A percentile compares a stretch with the other conserved stretches of the same genome.
phyloP scores from a whole-genome alignment of 805 yeast species.

The Wickerhamomyces bisporus region DNA sequence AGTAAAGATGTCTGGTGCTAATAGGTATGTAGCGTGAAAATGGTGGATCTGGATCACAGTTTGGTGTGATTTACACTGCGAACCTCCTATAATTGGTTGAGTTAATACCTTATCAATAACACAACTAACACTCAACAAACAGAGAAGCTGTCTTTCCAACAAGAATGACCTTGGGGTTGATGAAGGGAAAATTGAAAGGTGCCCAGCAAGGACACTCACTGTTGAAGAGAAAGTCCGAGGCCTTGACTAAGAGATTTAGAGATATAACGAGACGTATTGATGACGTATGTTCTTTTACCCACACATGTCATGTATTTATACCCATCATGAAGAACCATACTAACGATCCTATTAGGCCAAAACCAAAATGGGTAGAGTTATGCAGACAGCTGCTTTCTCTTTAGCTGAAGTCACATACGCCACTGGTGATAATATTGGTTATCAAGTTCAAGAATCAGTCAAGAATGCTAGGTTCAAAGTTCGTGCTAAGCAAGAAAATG shows the following conservation, averaged over 20 bases:
- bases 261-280: slow-evolving; percentile 93
- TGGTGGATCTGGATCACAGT: no score
- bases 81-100: background rate
- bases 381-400: slow-evolving; percentile 98
- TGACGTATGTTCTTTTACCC: slow-evolving; percentile 41
- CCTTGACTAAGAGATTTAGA: slow-evolving; percentile 91
- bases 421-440: slow-evolving; percentile 92
- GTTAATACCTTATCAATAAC: background rate
- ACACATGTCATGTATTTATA: no score
- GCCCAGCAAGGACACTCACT: slow-evolving; percentile 95
- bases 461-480: slow-evolving; percentile 88
- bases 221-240: slow-evolving; percentile 93
- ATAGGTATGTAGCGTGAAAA: slow-evolving; percentile 13
- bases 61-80: no score
- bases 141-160: slow-evolving; percentile 98
- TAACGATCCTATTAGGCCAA: slow-evolving; percentile 44
- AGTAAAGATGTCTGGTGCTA: slow-evolving; percentile 20
- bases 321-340: background rate
- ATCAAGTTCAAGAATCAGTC: slow-evolving; percentile 93
- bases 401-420: slow-evolving; percentile 97
- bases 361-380: slow-evolving; percentile 95
- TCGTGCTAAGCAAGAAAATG: slow-evolving; percentile 90
- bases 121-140: background rate
- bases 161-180: slow-evolving; percentile 91
- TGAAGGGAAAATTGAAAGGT: slow-evolving; percentile 95